A percentile compares a stretch with the other conserved stretches of the same genome.
Conservation (phyloP, 139 green algal species). For the Desmodesmus armatus region DNA sequence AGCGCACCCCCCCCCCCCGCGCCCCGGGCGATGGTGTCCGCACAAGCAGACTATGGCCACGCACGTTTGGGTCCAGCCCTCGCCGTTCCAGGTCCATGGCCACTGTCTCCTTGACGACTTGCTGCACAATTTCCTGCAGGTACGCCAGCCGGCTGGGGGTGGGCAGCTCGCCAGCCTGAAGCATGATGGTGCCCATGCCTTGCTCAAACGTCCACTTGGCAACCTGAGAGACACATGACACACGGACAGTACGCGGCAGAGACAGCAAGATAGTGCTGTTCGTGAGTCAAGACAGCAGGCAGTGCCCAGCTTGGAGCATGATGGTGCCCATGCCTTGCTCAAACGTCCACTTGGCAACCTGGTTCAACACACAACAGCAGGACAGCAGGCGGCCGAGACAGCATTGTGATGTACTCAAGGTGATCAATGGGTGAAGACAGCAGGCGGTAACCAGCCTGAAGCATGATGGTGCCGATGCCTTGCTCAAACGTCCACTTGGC, state of each 20-base stretch:
- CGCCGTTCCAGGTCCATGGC: constrained; percentile 54
- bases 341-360: constrained; percentile 66
- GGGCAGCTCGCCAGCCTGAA: constrained; percentile 60
- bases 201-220: constrained; percentile 67
- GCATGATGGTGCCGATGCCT: constrained; percentile 75
- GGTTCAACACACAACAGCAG: too few relatives aligned
- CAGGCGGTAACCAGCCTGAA: constrained; percentile 62
- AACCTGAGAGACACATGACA: too few relatives aligned
- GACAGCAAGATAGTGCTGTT: too few relatives aligned
- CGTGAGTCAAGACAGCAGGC: too few relatives aligned
- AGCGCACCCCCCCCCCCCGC: too few relatives aligned
- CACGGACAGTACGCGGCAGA: too few relatives aligned
- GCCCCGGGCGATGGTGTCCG: too few relatives aligned
- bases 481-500: constrained; percentile 67
- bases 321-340: constrained; percentile 71
- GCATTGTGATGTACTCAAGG: too few relatives aligned
- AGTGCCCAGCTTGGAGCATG: constrained; percentile 73
- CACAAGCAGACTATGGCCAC: too few relatives aligned
- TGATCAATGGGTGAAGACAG: too few relatives aligned
- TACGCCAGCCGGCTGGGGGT: constrained; percentile 64
- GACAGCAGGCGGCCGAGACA: too few relatives aligned
- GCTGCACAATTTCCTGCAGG: constrained; percentile 54
- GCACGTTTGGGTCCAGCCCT: constrained; percentile 19
- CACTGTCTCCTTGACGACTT: constrained; percentile 51
- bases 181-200: constrained; percentile 48